Evolutionary conservation across 108 stramenopile species (phyloP).

Genomic region (Nitzschia palea): DNA sequence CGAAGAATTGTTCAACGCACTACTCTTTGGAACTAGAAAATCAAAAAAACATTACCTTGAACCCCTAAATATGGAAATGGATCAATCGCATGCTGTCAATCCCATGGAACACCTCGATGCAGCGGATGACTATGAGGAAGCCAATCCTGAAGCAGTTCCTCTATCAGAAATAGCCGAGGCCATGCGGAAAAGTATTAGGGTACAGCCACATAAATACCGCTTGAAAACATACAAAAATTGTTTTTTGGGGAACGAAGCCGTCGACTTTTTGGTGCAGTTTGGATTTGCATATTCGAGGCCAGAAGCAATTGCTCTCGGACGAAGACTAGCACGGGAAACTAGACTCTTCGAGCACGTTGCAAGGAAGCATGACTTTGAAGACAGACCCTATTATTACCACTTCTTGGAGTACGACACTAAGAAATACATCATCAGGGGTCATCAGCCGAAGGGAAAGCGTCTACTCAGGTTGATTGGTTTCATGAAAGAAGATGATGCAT

Average conservation of each 20-base stretch:
- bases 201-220: slow-evolving; percentile 29
- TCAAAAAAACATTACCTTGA: slow-evolving; percentile 24
- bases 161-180: slow-evolving; percentile 34
- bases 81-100: slow-evolving; percentile 15
- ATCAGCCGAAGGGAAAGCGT: slow-evolving; percentile 15
- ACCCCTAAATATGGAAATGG: slow-evolving; percentile 27
- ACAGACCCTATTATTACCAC: slow-evolving; percentile 47
- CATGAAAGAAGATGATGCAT: slow-evolving; percentile 17
- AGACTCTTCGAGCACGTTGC: slow-evolving; percentile 52
- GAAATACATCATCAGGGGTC: slow-evolving; percentile 19
- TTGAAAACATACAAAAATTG: slow-evolving; percentile 41
- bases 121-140: slow-evolving; percentile 5
- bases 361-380: slow-evolving; percentile 46
- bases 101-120: slow-evolving; percentile 13
- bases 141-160: slow-evolving; percentile 1
- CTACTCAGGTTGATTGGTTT: slow-evolving; percentile 35
- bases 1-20: slow-evolving; percentile 42
- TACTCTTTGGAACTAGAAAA: slow-evolving; percentile 19
- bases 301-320: slow-evolving; percentile 62
- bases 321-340: slow-evolving; percentile 46
- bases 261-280: slow-evolving; percentile 55
- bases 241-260: slow-evolving; percentile 55
- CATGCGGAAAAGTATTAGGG: slow-evolving; percentile 21
- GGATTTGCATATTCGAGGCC: slow-evolving; percentile 46
- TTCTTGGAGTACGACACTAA: slow-evolving; percentile 46